phyloP scores from a whole-genome alignment of 306 rosid genomes.

The Malus sylvestris region DNA sequence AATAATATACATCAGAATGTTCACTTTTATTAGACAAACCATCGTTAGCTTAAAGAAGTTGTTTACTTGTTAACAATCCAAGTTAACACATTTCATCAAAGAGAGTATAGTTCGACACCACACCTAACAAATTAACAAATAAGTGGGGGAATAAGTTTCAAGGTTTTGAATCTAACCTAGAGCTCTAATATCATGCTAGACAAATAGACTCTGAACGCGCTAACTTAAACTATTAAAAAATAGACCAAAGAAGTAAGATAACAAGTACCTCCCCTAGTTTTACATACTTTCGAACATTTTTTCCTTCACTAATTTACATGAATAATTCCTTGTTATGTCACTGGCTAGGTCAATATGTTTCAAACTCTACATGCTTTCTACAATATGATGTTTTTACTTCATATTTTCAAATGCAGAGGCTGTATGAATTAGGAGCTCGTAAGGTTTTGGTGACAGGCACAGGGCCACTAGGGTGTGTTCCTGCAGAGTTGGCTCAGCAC shows the following conservation, averaged over 20 bases:
- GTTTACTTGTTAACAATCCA: background rate
- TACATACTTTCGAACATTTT: no score
- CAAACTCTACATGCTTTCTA: background rate
- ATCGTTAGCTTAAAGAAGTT: background rate
- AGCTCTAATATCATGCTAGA: background rate
- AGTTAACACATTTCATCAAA: background rate
- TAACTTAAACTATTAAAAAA: no score
- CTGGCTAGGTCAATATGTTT: background rate
- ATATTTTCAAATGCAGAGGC: constrained; percentile 33
- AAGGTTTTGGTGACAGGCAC: constrained; percentile 64
- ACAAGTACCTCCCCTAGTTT: rapidly evolving
- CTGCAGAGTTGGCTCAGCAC: constrained; percentile 54
- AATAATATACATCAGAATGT: background rate
- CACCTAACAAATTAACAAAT: background rate
- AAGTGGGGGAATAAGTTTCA: background rate
- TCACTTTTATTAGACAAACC: background rate
- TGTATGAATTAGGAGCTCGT: constrained; percentile 53
- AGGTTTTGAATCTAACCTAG: background rate
- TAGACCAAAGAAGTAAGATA: no score
- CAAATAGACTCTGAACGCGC: background rate
- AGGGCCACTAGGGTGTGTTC: constrained; percentile 77
- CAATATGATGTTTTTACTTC: background rate
- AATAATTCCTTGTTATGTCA: background rate
- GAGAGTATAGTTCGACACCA: background rate
- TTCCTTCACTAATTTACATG: background rate